phyloP scores from a whole-genome alignment of 305 asterid species.

The Solanum hybrid region DNA sequence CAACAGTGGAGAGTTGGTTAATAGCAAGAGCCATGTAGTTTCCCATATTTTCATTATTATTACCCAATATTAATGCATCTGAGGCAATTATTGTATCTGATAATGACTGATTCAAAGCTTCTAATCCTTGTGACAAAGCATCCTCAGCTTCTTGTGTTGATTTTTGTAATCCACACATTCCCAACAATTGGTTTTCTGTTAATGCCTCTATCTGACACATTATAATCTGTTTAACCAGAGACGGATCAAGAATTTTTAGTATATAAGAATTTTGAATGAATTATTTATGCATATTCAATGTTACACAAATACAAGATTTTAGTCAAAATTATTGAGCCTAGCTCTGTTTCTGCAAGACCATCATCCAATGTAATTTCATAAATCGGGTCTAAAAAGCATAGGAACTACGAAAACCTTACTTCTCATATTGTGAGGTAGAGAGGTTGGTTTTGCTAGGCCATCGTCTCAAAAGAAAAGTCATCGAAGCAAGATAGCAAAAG shows the following conservation, averaged over 20 bases:
- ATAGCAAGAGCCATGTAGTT: conserved; percentile 55
- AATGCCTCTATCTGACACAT: conserved; percentile 43
- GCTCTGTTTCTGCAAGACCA: not conserved
- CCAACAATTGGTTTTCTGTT: conserved; percentile 55
- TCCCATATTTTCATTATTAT: conserved; percentile 24
- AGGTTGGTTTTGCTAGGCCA: not conserved
- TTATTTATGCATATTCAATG: not conserved
- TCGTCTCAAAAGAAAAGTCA: not conserved
- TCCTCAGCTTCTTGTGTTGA: conserved; percentile 64
- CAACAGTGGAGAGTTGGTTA: conserved; percentile 44
- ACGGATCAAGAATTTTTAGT: not conserved
- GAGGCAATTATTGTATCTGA: conserved; percentile 40
- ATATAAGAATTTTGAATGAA: not conserved
- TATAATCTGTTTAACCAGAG: conserved; percentile 26
- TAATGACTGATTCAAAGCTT: conserved; percentile 43
- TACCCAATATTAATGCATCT: conserved; percentile 17
- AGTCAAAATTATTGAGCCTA: not conserved
- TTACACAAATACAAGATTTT: not conserved
- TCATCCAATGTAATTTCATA: not conserved
- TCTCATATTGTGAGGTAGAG: not conserved
- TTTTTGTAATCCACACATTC: conserved; percentile 48
- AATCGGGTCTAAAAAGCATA: not conserved
- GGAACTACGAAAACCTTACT: not conserved
- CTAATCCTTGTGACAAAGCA: conserved; percentile 55
- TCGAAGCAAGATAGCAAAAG: not conserved